phyloP scores from a whole-genome alignment of 2,329 filamentous ascomycete genomes.

The Alternaria triticina region DNA sequence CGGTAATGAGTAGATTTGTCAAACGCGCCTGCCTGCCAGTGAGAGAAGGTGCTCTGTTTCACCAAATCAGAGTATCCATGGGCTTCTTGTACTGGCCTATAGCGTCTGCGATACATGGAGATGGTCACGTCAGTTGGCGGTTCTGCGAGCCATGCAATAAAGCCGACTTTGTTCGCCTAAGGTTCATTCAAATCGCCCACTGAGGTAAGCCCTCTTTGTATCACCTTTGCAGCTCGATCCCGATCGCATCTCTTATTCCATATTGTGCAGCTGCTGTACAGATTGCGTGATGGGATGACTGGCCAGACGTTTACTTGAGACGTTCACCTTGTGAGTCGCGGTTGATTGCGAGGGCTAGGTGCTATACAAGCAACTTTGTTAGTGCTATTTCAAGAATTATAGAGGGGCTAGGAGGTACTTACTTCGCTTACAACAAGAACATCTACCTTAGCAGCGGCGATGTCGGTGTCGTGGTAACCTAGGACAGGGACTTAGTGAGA shows the following conservation, averaged over 20 bases:
- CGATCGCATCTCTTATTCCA: background rate
- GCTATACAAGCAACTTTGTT: background rate
- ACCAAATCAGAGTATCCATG: background rate
- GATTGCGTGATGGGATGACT: background rate
- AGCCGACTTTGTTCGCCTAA: background rate
- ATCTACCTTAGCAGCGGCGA: background rate
- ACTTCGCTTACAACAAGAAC: background rate
- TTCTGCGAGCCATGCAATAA: background rate
- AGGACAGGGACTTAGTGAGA: background rate
- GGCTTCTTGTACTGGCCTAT: background rate
- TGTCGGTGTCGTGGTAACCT: background rate
- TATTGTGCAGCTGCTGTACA: background rate
- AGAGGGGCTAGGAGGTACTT: background rate
- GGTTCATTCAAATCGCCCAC: background rate
- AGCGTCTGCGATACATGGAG: background rate
- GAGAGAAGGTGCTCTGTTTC: background rate
- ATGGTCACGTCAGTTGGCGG: background rate
- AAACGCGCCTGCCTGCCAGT: background rate
- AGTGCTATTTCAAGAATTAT: background rate
- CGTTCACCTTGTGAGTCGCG: background rate
- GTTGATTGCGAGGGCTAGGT: background rate
- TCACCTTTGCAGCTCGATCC: background rate
- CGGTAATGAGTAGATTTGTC: background rate
- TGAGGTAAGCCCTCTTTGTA: background rate
- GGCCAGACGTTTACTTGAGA: background rate